A percentile compares a stretch with the other conserved stretches of the same genome.
Evolutionary conservation across 768 basidiomycete genomes (phyloP).

Genomic region (Exidia glandulosa): DNA sequence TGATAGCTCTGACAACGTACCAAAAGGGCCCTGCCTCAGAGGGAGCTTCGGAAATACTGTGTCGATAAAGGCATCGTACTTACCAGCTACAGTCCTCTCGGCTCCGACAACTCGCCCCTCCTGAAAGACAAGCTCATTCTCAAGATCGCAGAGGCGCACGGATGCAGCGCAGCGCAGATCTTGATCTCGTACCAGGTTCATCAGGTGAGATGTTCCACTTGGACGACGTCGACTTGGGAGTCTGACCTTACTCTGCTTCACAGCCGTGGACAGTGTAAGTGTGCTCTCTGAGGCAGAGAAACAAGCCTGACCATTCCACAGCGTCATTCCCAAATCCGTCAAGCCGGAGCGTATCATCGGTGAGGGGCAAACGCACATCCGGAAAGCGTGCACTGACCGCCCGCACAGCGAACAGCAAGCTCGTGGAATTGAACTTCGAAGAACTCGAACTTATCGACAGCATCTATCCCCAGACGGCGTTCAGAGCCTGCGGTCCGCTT

Average conservation of each 20-base stretch:
- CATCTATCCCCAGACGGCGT: neutral
- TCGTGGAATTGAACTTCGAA: constrained; percentile 41
- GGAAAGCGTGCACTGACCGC: neutral
- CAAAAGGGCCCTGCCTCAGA: constrained; percentile 37
- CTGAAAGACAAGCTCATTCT: constrained; percentile 35
- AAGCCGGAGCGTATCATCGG: constrained; percentile 52
- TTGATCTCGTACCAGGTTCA: constrained; percentile 39
- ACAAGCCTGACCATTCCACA: neutral
- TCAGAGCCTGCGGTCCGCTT: neutral
- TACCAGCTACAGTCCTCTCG: constrained; percentile 39
- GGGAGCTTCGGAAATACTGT: constrained; percentile 36
- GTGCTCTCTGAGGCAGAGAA: neutral
- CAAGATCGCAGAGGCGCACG: constrained; percentile 37
- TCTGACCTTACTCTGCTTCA: no score
- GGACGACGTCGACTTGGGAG: no score
- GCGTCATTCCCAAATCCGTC: constrained; percentile 68
- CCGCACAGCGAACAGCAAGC: constrained; percentile 39
- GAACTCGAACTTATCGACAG: neutral
- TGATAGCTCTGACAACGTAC: constrained; percentile 25
- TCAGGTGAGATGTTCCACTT: neutral
- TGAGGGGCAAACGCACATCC: constrained; percentile 21
- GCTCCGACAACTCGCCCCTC: constrained; percentile 32
- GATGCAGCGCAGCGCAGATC: constrained; percentile 34
- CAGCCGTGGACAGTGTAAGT: neutral
- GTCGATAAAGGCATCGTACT: constrained; percentile 37